phyloP scores from a whole-genome alignment of 768 basidiomycete genomes.

The Boletus patriciae region DNA sequence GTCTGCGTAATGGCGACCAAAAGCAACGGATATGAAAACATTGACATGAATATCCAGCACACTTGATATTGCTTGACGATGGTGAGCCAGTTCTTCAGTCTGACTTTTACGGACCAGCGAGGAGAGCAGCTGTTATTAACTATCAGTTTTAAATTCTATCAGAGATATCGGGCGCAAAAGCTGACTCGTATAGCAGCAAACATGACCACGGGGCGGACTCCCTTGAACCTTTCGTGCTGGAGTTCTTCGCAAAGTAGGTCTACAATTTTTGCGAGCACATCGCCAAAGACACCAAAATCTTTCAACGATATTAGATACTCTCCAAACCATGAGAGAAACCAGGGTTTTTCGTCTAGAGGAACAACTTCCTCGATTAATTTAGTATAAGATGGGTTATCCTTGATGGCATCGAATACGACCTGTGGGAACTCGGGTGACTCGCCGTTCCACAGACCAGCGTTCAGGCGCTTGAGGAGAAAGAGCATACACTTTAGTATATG shows the following conservation, averaged over 20 bases:
- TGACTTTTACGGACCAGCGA: slow-evolving; percentile 36
- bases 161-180: slow-evolving; percentile 10
- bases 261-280: slow-evolving; percentile 69
- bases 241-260: slow-evolving; percentile 78
- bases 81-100: slow-evolving; percentile 25
- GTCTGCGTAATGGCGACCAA: slow-evolving; percentile 39
- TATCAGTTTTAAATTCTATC: slow-evolving; percentile 7
- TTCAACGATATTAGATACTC: slow-evolving; percentile 61
- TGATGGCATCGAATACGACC: slow-evolving; percentile 78
- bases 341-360: slow-evolving; percentile 38
- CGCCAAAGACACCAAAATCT: slow-evolving; percentile 49
- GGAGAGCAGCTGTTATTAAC: slow-evolving; percentile 32
- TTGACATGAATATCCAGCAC: slow-evolving; percentile 54
- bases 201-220: slow-evolving; percentile 60
- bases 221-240: slow-evolving; percentile 72
- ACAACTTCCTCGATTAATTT: slow-evolving; percentile 42
- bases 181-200: slow-evolving; percentile 62
- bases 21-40: slow-evolving; percentile 47
- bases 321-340: slow-evolving; percentile 64
- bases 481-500: slow-evolving; percentile 59
- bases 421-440: slow-evolving; percentile 73
- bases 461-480: slow-evolving; percentile 58
- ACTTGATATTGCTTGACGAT: slow-evolving; percentile 33
- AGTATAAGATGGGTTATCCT: slow-evolving; percentile 66
- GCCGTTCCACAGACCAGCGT: slow-evolving; percentile 61